Evolutionary conservation across 352 stramenopile genomes (phyloP), one percentile per base, ranked within the genome.

Genomic region (Phytophthora idaei): DNA sequence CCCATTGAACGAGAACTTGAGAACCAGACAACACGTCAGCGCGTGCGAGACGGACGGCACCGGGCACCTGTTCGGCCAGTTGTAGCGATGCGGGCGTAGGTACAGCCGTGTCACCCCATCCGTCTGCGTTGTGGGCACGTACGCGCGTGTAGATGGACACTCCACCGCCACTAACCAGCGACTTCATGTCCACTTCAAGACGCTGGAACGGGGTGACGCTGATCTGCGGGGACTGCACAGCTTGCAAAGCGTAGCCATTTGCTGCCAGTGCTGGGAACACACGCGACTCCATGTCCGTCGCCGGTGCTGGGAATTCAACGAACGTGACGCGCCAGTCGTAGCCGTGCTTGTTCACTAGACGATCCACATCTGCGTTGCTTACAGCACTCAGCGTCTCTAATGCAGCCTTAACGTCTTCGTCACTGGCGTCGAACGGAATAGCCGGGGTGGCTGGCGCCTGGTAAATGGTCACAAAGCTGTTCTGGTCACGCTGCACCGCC

Each of bases 311-410:
- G 61, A 98, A 98, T 9, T 93, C 87, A 0, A 90, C 67, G 68
- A 98, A 98, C 5, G 95, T 98, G 17, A 99, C 70, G 28, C 90
- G 80, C 96, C 96, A 98, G 50, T 94, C 82, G 65, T 81, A 97
- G 52, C 95, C 92, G 69, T 98, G 67, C 64, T 93, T 85, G 49
- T 90, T 87, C 4, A 97, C 81, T 44, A 71, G 67, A 12, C 92
- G 78, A 14, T 76, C 75, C 7, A 99, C 95, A 32, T 98, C 87
- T 3, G 98, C 93, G 41, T 87, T 97, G 49, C 89, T 87, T 15
- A 98, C 81, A 17, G 87, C 85, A 12, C 78, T 87, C 15, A 99
- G 77, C 12, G 81, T 75, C 69, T 99, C 93, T 2, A 99, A 76
- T 7, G 92, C 96, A 36, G 90, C 84, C 76, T 99, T 98, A 34